Evolutionary conservation across 2,329 filamentous ascomycete species (phyloP), one percentile per base, ranked within the genome.

Genomic region (Fusarium sp.): DNA sequence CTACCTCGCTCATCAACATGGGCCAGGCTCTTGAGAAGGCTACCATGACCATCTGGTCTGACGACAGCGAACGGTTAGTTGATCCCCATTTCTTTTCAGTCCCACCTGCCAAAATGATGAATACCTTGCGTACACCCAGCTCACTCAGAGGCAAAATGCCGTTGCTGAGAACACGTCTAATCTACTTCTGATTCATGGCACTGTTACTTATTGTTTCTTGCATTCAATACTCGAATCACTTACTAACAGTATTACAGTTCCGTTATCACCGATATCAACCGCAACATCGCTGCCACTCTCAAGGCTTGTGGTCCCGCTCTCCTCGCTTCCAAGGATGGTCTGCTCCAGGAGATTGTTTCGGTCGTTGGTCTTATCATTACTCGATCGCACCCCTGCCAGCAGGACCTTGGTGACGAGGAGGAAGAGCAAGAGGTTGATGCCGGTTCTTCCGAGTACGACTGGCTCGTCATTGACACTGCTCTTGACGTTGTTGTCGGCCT

Each of bases 81-180:
- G 19, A 28, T 14, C 24, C 43, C 48, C 36, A 64, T 63, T 50
- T 56, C 23, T 56, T 57, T 58, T 65, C 60, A 65, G 56, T 65
- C 73, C 39, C 58, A 66, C 56, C 50, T 69, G 50, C 76, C 78
- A 77, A 81, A 75, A 90, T 93, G 94, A 97, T 97, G 94, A 97
- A 61, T 85, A 87, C 84, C 81, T 83, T 88, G 89, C 92, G 93
- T 94, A 95, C 88, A 95, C 95, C 94, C 94, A 97, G 94, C 94
- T 97, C 95, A 97, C 94, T 97, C 93, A 92, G 91, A 98, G 90
- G 90, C 92, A 83, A 86, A 83, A 82, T 88, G 91, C 89, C 89
- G 83, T 89, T 97, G 93, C 91, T 93, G 93, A 90, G 90, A 96
- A 96, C 82, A 84, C 93, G 80, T 80, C 67, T 79, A 74, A 81